Base-by-base conservation (phyloP, 2,329 filamentous ascomycete species). In the Ophiostoma sp. region DNA sequence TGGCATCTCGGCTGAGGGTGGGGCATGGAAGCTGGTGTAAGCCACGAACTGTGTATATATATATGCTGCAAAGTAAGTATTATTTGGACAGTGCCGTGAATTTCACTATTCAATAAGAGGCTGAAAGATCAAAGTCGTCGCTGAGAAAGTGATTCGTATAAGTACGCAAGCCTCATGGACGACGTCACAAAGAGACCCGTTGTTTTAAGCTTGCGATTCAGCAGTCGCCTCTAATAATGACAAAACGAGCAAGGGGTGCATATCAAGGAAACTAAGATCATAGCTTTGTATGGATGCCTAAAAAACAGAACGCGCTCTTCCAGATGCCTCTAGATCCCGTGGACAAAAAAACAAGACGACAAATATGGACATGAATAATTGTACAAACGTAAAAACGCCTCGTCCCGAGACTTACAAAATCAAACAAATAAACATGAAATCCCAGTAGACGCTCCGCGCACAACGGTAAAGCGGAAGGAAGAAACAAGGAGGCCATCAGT, bases 1-100 rank as follows among this genome's bases (percentile, higher is more conserved):
- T 41, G 87, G 87, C 76, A 96, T 97, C 74, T 81, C 86, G 73
- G 81, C 87, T 71, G 81, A 85, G 74, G 83, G 85, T 69, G 89
- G 85, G 0, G 77, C 80, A 41, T 96, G 91, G 92, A 87, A 82
- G 74, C 77, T 96, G 76, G 77, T 83, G 58, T 86, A 76, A 42
- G 36, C 27, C 27, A 27, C 27, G 27, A 27, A 27, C 27, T 27
- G 27, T 27, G 27, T 27, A 27, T 27, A 27, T 27, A 27, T 27
- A 27, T 27, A 27, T 27, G 27, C 27, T 27, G 27, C 27, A 27
- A 27, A 27, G 27, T 27, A 27, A 27, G 27, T 27, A 27, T 27
- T 27, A 27, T 27, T 2, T 27, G 27, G 27, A 27, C 27, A 27
- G 27, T 27, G 27, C 27, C 27, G 27, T 27, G 27, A 27, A 27